phyloP scores from a whole-genome alignment of 2,329 filamentous ascomycete species.

The Pseudogymnoascus sp. region DNA sequence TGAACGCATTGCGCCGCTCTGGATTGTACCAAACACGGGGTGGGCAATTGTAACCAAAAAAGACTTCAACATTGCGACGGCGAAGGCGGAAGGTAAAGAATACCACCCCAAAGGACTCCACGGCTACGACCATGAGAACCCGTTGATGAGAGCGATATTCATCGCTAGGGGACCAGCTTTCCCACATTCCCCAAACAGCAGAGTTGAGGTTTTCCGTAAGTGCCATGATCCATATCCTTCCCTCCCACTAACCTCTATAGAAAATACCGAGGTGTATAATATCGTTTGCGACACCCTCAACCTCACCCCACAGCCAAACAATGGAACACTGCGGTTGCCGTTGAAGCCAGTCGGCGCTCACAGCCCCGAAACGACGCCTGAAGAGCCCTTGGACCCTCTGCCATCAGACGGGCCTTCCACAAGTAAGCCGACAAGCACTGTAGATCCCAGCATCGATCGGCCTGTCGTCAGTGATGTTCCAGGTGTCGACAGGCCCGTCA shows the following conservation, averaged over 20 bases:
- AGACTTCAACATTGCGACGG: conserved; percentile 70
- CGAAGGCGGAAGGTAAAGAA: conserved; percentile 53
- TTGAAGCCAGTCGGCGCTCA: conserved; percentile 45
- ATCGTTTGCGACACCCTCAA: conserved; percentile 85
- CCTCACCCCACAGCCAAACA: conserved; percentile 69
- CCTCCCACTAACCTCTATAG: conserved; percentile 36
- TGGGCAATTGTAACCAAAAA: conserved; percentile 82
- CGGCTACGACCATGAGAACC: conserved; percentile 91
- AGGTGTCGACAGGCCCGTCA: conserved; percentile 1
- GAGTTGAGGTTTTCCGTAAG: conserved; percentile 76
- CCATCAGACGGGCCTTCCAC: conserved; percentile 18
- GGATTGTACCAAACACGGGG: conserved; percentile 86
- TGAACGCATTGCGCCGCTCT: conserved; percentile 83
- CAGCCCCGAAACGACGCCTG: conserved; percentile 41
- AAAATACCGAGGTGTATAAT: conserved; percentile 94
- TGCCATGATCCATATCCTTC: not conserved
- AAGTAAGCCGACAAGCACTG: not conserved
- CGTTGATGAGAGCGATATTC: conserved; percentile 94
- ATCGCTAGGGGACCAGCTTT: conserved; percentile 89
- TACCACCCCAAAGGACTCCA: conserved; percentile 84
- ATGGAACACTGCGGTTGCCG: conserved; percentile 75
- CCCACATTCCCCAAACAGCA: conserved; percentile 74
- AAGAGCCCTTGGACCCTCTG: conserved; percentile 50
- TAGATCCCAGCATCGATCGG: not conserved
- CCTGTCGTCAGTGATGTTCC: conserved; percentile 18